Base-by-base conservation (phyloP, 2,329 filamentous ascomycete species). In the Allantophomopsis lycopodina region DNA sequence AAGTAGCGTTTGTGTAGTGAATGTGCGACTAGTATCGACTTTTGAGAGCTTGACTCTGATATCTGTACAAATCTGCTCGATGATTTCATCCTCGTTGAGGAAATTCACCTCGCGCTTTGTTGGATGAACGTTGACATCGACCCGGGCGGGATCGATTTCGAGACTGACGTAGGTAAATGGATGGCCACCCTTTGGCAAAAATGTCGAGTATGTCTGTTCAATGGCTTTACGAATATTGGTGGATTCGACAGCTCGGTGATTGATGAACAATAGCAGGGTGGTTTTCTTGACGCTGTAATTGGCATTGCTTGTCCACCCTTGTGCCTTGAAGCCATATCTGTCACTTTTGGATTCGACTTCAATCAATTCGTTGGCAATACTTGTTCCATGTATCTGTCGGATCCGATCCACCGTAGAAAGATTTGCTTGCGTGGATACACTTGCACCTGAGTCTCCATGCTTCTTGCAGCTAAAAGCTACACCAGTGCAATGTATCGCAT, bases 51-150 rank as follows among this genome's bases (percentile, higher is more conserved):
- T 81, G 7, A 74, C 69, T 39, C 83, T 74, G 16, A 98, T 82
- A 39, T 83, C 74, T 44, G 79, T 75, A 61, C 88, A 95, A 4
- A 98, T 78, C 12, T 75, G 72, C 46, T 91, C 83, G 36, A 91
- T 82, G 35, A 98, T 94, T 50, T 98, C 91, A 46, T 98, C 91
- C 56, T 98, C 91, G 45, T 96, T 94, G 16, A 98, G 68, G 51
- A 98, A 96, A 53, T 96, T 91, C 15, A 98, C 91, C 55, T 98
- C 89, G 38, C 86, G 73, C 59, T 98, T 98, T 0, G 91, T 98
- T 0, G 91, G 91, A 58, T 98, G 91, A 1, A 98, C 83, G 50
- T 98, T 98, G 54, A 98, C 93, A 57, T 98, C 91, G 4, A 98
- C 86, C 39, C 89, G 72, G 18, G 82, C 76, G 1, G 91, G 89